phyloP scores from a whole-genome alignment of 306 rosid species.

The Cucurbita maxima region DNA sequence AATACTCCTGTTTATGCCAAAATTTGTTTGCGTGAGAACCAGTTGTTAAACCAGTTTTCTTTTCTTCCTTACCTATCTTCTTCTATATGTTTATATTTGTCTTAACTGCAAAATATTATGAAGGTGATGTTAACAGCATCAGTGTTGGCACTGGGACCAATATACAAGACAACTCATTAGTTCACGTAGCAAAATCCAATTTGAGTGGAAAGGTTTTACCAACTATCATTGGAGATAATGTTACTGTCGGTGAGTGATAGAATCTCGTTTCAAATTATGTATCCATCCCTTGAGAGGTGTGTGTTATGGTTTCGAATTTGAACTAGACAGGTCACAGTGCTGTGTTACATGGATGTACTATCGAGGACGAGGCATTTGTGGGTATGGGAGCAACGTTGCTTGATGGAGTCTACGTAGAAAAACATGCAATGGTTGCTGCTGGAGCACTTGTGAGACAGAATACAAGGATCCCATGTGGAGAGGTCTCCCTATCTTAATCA shows the following conservation, averaged over 20 bases:
- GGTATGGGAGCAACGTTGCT: conserved; percentile 95
- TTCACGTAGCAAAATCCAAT: conserved; percentile 80
- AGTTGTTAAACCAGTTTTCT: neutral
- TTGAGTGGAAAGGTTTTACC: conserved; percentile 86
- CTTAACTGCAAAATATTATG: conserved; percentile 5
- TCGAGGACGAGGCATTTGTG: conserved; percentile 93
- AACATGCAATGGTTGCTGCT: conserved; percentile 89
- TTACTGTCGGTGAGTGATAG: conserved; percentile 69
- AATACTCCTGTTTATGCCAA: neutral
- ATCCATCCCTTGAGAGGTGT: conserved; percentile 3
- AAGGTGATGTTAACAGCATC: conserved; percentile 86
- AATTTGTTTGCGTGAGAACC: neutral
- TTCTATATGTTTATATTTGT: neutral
- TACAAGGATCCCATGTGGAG: conserved; percentile 83
- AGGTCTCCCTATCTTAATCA: conserved; percentile 33
- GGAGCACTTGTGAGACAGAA: conserved; percentile 95
- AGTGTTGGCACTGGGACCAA: conserved; percentile 85
- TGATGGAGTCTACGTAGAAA: conserved; percentile 81
- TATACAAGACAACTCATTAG: conserved; percentile 92
- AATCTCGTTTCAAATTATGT: conserved; percentile 9
- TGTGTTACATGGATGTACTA: conserved; percentile 82
- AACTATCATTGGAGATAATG: conserved; percentile 78
- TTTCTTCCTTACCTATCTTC: neutral
- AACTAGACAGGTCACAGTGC: conserved; percentile 64
- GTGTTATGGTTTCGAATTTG: conserved; percentile 4